Base-by-base conservation (phyloP, 345 rosid genomes). In the Garcia nutans region DNA sequence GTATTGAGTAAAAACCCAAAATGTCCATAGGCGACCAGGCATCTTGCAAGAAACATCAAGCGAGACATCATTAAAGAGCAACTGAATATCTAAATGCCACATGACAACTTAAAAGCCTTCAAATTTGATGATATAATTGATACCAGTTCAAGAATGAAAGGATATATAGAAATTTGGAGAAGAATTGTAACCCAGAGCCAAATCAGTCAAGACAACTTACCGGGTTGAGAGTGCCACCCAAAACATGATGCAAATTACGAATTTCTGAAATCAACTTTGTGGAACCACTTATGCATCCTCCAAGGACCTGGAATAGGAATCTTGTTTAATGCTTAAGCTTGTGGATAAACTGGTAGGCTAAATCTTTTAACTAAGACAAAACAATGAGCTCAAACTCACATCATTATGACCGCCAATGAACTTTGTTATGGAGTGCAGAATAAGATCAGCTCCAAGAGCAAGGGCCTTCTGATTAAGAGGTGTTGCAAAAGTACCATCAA, bases 401-500 rank as follows among this genome's bases (percentile, higher is more conserved):
- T 96, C 98, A 80, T 96, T 96, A 77, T 96, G 99, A 23, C 99
- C 99, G 31, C 90, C 99, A 70, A 96, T 89, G 82, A 85, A 96
- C 77, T 96, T 96, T 62, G 99, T 92, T 67, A 90, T 91, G 75
- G 99, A 96, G 81, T 96, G 99, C 74, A 96, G 79, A 58, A 91
- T 85, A 80, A 96, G 93, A 91, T 96, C 99, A 78, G 99, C 97
- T 71, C 99, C 99, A 78, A 92, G 90, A 24, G 97, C 88, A 74
- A 96, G 92, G 24, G 93, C 97, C 84, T 93, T 96, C 84, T 96
- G 99, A 82, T 96, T 96, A 78, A 96, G 83, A 80, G 98, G 96
- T 68, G 99, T 96, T 44, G 99, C 99, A 85, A 96, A 96, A 79
- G 99, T 96, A 76, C 99, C 99, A 81, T 96, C 99, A 52, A 96